These are phyloP conservation scores for Coniella lustricola DNA, from an alignment of 2,329 filamentous ascomycete genomes.

Conservation along the genomic window DNA sequence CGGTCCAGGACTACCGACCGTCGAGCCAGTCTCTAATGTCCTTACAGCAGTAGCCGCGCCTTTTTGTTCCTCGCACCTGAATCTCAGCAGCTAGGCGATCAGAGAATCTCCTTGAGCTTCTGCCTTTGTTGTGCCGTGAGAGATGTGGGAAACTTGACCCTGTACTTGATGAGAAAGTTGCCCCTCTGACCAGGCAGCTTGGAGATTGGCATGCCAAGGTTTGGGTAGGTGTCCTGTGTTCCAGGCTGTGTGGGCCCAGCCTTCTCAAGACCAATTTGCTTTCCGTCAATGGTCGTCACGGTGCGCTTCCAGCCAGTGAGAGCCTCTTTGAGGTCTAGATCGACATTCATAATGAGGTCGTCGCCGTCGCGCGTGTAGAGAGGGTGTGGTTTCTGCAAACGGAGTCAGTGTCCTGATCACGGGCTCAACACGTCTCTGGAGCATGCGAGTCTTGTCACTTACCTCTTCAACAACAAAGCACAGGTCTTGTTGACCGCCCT, in stretches of 20 bases:
- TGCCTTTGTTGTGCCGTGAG: slow-evolving; percentile 74
- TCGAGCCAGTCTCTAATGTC: no score
- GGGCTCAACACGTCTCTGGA: not conserved
- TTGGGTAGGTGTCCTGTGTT: slow-evolving; percentile 73
- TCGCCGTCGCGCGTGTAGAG: slow-evolving; percentile 83
- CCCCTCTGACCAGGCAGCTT: slow-evolving; percentile 82
- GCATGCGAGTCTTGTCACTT: slow-evolving; percentile 33
- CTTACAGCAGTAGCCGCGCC: not conserved
- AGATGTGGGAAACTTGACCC: slow-evolving; percentile 82
- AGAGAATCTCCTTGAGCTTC: slow-evolving; percentile 72
- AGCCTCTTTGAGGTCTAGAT: slow-evolving; percentile 85
- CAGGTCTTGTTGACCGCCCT: slow-evolving; percentile 89
- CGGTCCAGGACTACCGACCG: no score
- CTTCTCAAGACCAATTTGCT: slow-evolving; percentile 72
- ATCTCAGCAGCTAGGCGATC: slow-evolving; percentile 17
- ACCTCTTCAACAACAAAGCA: slow-evolving; percentile 95
- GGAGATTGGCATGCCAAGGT: slow-evolving; percentile 87
- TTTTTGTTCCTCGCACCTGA: not conserved
- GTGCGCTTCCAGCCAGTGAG: slow-evolving; percentile 89
- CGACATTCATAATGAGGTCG: slow-evolving; percentile 71
- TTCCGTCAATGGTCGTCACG: slow-evolving; percentile 89
- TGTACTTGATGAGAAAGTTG: slow-evolving; percentile 82
- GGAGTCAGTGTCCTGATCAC: slow-evolving; percentile 31
- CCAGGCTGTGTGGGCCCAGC: slow-evolving; percentile 79
- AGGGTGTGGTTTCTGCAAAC: slow-evolving; percentile 70